Percentiles rank a stretch among this genome's conserved stretches.
These are phyloP conservation scores for Sphaerosporella brunnea DNA, from an alignment of 495 filamentous ascomycete species.

Conservation along the genomic window DNA sequence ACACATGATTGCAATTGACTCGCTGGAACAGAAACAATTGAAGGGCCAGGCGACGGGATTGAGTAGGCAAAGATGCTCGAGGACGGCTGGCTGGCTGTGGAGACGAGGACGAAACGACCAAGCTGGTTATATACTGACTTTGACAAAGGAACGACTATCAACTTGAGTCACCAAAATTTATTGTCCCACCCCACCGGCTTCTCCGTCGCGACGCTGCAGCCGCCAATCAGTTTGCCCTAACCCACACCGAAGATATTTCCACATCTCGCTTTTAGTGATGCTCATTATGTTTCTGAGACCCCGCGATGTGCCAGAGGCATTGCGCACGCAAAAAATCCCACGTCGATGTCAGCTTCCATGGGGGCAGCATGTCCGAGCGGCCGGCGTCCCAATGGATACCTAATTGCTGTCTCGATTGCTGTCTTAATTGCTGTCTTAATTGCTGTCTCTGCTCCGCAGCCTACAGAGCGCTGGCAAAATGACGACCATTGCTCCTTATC, in stretches of 20 bases:
- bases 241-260: background rate
- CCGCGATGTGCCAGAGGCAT: too few relatives aligned
- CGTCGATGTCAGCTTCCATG: too few relatives aligned
- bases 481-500: too few relatives aligned
- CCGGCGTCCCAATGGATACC: too few relatives aligned
- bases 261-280: background rate
- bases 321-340: too few relatives aligned
- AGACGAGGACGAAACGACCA: background rate
- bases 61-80: background rate
- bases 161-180: conserved; percentile 1
- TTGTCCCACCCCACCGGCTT: background rate
- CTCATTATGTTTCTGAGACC: background rate
- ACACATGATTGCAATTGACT: conserved; percentile 15
- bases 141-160: background rate
- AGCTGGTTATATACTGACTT: conserved; percentile 4
- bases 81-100: background rate
- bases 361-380: too few relatives aligned
- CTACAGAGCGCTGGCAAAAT: too few relatives aligned
- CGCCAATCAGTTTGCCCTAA: background rate
- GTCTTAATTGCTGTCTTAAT: too few relatives aligned
- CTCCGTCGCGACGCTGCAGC: background rate
- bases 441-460: too few relatives aligned
- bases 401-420: too few relatives aligned
- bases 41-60: background rate
- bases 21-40: background rate